Evolutionary conservation across 2,329 filamentous ascomycete genomes (phyloP).

Genomic region (Venturia oleaginea): DNA sequence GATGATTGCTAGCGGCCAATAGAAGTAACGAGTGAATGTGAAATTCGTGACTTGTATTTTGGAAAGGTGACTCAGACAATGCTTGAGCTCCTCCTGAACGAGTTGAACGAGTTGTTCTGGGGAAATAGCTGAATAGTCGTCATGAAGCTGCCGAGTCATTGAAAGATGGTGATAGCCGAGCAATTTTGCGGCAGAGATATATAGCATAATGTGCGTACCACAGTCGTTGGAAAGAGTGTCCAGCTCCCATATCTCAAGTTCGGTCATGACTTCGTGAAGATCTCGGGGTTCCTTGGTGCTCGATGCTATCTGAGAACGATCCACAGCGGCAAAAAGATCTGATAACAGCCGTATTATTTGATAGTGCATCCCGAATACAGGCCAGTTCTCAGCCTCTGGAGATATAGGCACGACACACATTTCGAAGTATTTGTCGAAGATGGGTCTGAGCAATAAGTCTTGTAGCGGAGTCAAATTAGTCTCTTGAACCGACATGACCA

Average conservation of each 20-base stretch:
- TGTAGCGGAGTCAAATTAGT: constrained; percentile 4
- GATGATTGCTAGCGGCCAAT: constrained; percentile 9
- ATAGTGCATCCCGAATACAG: constrained; percentile 8
- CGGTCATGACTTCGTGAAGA: constrained; percentile 4
- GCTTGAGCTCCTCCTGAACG: background rate
- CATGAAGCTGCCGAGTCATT: background rate
- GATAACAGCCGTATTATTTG: constrained; percentile 4
- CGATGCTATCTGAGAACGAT: background rate
- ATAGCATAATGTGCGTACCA: background rate
- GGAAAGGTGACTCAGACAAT: background rate
- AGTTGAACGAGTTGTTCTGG: background rate
- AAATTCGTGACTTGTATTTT: background rate
- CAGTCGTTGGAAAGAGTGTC: background rate
- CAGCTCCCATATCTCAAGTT: background rate
- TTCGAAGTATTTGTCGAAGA: constrained; percentile 10
- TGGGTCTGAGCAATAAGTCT: background rate
- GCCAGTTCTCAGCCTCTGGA: constrained; percentile 3
- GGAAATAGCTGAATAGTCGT: background rate
- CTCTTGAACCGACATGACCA: constrained; percentile 11
- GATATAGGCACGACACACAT: background rate
- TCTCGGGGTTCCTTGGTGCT: background rate
- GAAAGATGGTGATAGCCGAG: constrained; percentile 1
- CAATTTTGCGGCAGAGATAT: constrained; percentile 2
- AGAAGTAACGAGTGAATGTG: constrained; percentile 7
- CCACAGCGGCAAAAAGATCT: constrained; percentile 7